These are phyloP conservation scores for Monotropa hypopitys DNA, from an alignment of 179 eudicot species.

Conservation along the genomic window DNA sequence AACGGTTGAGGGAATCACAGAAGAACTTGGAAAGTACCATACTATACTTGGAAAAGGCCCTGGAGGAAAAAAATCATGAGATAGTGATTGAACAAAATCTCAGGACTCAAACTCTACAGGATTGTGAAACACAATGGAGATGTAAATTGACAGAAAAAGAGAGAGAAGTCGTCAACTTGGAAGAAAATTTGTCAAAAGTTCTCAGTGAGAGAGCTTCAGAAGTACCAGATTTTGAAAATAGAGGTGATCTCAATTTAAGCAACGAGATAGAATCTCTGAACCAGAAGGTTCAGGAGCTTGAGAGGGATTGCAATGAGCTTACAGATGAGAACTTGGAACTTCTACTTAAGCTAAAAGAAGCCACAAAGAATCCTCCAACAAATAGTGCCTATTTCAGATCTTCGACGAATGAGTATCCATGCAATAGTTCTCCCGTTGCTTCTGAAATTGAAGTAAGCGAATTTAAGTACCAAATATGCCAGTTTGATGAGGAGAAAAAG, in stretches of 20 bases:
- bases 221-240: conserved; percentile 11
- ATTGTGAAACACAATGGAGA: conserved; percentile 29
- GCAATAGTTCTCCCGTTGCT: conserved; percentile 5
- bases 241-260: conserved; percentile 10
- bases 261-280: conserved; percentile 25
- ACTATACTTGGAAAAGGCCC: conserved; percentile 21
- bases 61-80: conserved; percentile 29
- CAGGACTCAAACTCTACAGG: conserved; percentile 19
- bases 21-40: conserved; percentile 28
- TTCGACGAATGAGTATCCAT: background rate
- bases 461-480: conserved; percentile 15
- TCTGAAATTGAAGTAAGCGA: conserved; percentile 17
- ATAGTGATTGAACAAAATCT: conserved; percentile 27
- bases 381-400: background rate
- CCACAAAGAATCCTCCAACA: background rate
- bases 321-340: conserved; percentile 35
- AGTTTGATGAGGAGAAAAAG: conserved; percentile 20
- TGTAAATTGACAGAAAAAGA: conserved; percentile 27
- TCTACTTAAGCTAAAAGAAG: conserved; percentile 25
- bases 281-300: conserved; percentile 38
- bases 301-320: conserved; percentile 42
- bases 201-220: conserved; percentile 7
- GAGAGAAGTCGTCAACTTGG: conserved; percentile 29
- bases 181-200: conserved; percentile 20
- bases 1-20: conserved; percentile 26